phyloP scores from a whole-genome alignment of 2,329 filamentous ascomycete genomes.

The Lasiodiplodia hormozganensis region DNA sequence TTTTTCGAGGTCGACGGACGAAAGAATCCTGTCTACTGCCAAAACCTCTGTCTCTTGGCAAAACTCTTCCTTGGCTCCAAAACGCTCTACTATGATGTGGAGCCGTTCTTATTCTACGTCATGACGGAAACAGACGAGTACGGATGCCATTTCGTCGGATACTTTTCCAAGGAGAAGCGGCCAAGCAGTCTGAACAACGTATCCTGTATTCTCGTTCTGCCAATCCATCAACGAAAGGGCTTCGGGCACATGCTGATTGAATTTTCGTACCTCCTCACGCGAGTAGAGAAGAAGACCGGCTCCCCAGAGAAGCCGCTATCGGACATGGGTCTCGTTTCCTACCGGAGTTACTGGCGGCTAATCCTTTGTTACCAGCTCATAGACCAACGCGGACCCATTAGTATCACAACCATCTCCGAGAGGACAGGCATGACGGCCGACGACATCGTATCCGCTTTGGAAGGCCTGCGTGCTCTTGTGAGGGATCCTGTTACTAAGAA shows the following conservation, averaged over 20 bases:
- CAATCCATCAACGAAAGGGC: constrained; percentile 95
- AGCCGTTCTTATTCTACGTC: constrained; percentile 96
- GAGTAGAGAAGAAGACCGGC: constrained; percentile 90
- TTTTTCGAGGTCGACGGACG: constrained; percentile 98
- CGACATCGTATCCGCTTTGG: constrained; percentile 92
- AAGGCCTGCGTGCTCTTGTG: constrained; percentile 87
- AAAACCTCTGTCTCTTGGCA: constrained; percentile 92
- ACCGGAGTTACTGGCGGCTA: constrained; percentile 95
- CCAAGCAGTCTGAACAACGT: constrained; percentile 96
- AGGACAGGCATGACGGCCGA: constrained; percentile 95
- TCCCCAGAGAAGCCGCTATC: constrained; percentile 97
- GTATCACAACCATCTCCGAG: constrained; percentile 74
- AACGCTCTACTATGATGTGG: constrained; percentile 96
- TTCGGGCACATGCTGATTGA: constrained; percentile 97
- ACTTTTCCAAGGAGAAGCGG: constrained; percentile 98
- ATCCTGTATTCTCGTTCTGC: constrained; percentile 93
- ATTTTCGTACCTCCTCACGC: constrained; percentile 95
- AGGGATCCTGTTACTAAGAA: constrained; percentile 86
- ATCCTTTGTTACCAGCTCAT: constrained; percentile 85
- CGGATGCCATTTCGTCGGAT: constrained; percentile 97
- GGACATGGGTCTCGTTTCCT: constrained; percentile 97
- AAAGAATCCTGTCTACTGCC: constrained; percentile 98
- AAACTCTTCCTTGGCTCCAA: constrained; percentile 99
- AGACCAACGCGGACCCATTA: constrained; percentile 63
- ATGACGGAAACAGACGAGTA: constrained; percentile 92